Evolutionary conservation across 169 alveolate genomes (phyloP), one percentile per base, ranked within the genome.

Genomic region (Babesia bigemina): DNA sequence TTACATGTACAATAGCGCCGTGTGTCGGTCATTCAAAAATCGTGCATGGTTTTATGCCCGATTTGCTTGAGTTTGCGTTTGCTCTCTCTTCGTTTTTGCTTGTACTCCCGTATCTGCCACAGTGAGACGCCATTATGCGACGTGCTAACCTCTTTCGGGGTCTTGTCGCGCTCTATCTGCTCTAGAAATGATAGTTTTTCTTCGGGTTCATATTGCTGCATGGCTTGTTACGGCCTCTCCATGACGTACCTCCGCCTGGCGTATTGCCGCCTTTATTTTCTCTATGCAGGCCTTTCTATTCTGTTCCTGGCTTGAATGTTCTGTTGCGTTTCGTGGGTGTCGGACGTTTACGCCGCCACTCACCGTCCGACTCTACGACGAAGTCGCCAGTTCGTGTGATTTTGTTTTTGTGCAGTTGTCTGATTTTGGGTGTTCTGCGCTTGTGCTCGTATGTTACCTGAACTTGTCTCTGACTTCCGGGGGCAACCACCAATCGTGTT

Each of bases 401-500:
- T 62, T 63, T 73, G 50, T 48, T 58, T 50, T 81, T 72, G 58
- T 62, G 63, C 42, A 81, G 62, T 13, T 42, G 33, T 57, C 88
- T 81, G 50, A 33, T 21, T 49, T 28, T 10, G 21, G 24, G 49
- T 53, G 24, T 61, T 10, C 4, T 4, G 58, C 8, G 11, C 12
- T 52, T 17, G 11, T 60, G 47, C 2, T 21, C 24, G 22, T 16
- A 58, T 26, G 58, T 26, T 83, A 89, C 93, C 70, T 71, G 59
- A 89, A 85, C 66, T 89, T 89, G 19, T 85, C 86, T 61, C 71
- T 89, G 63, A 83, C 73, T 24, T 70, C 87, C 42, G 59, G 50
- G 24, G 85, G 79, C 55, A 89, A 56, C 93, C 93, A 89, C 24
- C 63, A 75, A 4, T 92, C 93, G 21, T 50, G 26, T 39, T 82